phyloP scores from a whole-genome alignment of 2,329 filamentous ascomycete genomes.

The Didymella glomerata region DNA sequence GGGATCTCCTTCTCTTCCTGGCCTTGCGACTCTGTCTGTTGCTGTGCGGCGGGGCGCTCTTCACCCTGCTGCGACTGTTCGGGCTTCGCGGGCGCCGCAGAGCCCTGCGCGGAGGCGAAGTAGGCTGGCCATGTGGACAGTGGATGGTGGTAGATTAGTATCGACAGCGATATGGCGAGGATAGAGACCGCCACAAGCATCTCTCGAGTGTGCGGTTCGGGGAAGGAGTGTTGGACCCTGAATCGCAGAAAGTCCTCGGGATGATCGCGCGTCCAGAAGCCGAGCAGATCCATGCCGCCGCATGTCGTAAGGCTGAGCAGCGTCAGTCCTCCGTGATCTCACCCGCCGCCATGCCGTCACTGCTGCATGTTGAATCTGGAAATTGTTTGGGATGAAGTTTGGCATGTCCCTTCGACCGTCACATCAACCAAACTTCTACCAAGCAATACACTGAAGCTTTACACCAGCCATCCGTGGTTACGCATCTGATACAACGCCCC shows the following conservation, averaged over 20 bases:
- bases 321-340: slow-evolving; percentile 16
- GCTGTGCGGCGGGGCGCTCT: slow-evolving; percentile 25
- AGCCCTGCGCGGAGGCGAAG: slow-evolving; percentile 21
- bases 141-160: slow-evolving; percentile 49
- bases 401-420: neutral
- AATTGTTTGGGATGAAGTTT: neutral
- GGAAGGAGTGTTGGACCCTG: slow-evolving; percentile 24
- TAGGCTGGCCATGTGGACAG: slow-evolving; percentile 47
- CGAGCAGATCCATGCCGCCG: slow-evolving; percentile 19
- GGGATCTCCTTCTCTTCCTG: slow-evolving; percentile 6
- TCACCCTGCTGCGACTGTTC: slow-evolving; percentile 31
- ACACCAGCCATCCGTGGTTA: neutral
- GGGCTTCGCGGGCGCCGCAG: slow-evolving; percentile 24
- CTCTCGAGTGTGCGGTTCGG: slow-evolving; percentile 30
- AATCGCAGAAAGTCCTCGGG: slow-evolving; percentile 15
- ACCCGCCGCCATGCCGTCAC: slow-evolving; percentile 14
- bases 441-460: neutral
- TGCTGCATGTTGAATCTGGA: slow-evolving; percentile 1
- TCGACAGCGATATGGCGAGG: slow-evolving; percentile 48
- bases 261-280: slow-evolving; percentile 4
- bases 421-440: neutral
- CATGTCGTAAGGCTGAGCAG: slow-evolving; percentile 17
- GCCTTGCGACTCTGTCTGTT: slow-evolving; percentile 26
- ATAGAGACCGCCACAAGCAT: slow-evolving; percentile 53
- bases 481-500: slow-evolving; percentile 17